Evolutionary conservation across 1,284 basidiomycete genomes (phyloP), one percentile per base, ranked within the genome.

Genomic region (Microbotryum intermedium): DNA sequence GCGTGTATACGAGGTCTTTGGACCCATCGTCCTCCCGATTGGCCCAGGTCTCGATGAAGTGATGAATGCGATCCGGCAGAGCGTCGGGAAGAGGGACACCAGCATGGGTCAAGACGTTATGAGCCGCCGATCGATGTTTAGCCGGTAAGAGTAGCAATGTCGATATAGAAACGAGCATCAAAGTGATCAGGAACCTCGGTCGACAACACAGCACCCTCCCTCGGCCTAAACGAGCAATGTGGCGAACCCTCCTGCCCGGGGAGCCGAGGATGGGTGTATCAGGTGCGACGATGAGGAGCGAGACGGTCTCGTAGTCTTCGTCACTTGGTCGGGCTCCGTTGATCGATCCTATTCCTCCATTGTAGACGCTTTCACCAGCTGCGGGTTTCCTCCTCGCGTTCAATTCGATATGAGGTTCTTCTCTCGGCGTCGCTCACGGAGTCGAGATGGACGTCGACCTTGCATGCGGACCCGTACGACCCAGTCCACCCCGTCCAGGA

Each of bases 31-130:
- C 60, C 30, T 29, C 44, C 42, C 52, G 44, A 53, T 61, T 61
- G 44, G 54, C 21, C 43, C 61, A 61, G 16, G 34, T 39, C 50
- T 70, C 68, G 58, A 70, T 53, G 47, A 67, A 60, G 34, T 65
- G 62, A 20, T 63, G 60, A 20, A 64, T 49, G 1, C 62, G 60
- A 21, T 69, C 66, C n/a, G 67, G 67, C 1, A 70, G 57, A 28
- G 59, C 56, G 60, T 66, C 60, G 23, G 67, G 68, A n/a, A 70
- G 55, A 7, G 64, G 62, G 1, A 69, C 61, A 18, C 69, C 67
- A 11, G 62, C 69, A 8, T 57, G 65, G 8, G 59, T 66, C 23
- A 69, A 58, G 1, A 62, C 69, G 18, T 61, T 58, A 39, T 66
- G 66, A 0, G 66, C 62, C 6, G 58, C 59, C 5, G 53, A 53